Conservation (phyloP, 495 filamentous ascomycete species). For the Rostrohypoxylon terebratum region DNA sequence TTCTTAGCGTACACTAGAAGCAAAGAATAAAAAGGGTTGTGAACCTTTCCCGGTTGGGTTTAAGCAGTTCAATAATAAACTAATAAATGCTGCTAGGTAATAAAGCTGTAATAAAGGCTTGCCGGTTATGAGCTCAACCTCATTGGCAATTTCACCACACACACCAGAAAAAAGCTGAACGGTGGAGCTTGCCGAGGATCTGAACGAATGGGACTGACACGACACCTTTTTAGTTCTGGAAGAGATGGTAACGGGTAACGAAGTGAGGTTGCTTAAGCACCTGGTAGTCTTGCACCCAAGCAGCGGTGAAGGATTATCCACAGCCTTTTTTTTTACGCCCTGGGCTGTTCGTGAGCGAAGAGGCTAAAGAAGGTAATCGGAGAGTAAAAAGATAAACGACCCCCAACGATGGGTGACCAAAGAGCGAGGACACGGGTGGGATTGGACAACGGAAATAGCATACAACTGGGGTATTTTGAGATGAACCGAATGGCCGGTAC, state of each 20-base stretch:
- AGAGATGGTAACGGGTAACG: conserved; percentile 19
- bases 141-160: conserved; percentile 48
- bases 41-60: conserved; percentile 46
- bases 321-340: conserved; percentile 24
- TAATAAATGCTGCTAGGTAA: not conserved
- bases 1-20: conserved; percentile 20
- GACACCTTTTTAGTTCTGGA: conserved; percentile 19
- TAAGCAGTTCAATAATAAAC: conserved; percentile 45
- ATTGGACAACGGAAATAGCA: conserved; percentile 47
- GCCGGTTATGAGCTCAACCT: conserved; percentile 42
- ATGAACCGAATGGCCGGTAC: conserved; percentile 47
- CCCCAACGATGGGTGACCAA: conserved; percentile 25
- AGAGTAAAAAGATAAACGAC: conserved; percentile 21
- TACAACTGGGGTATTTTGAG: conserved; percentile 44
- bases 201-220: conserved; percentile 48
- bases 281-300: conserved; percentile 31
- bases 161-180: conserved; percentile 48
- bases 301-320: conserved; percentile 54
- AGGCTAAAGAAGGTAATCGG: conserved; percentile 39
- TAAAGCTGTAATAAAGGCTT: conserved; percentile 16
- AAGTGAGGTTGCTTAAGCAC: conserved; percentile 26
- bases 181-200: conserved; percentile 47
- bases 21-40: conserved; percentile 42
- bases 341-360: conserved; percentile 24
- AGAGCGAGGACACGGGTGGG: conserved; percentile 21